Evolutionary conservation across 2,329 filamentous ascomycete species (phyloP).

Genomic region (Fusarium pseudoanthophilum): DNA sequence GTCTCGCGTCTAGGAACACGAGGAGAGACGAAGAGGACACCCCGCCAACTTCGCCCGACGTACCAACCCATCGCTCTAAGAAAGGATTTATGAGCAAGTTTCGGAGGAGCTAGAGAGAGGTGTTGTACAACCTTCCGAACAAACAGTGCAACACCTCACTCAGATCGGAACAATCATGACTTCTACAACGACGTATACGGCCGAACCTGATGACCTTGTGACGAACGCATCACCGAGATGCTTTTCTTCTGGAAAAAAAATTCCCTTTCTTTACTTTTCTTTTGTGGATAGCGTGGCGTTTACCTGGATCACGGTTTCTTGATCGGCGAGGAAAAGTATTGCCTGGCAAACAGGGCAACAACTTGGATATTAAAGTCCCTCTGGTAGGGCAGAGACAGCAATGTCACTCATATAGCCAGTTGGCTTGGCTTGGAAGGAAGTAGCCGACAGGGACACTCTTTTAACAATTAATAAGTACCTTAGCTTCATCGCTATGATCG

Average conservation of each 20-base stretch:
- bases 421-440: conserved; percentile 18
- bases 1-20: conserved; percentile 46
- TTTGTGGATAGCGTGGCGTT: conserved; percentile 41
- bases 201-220: conserved; percentile 31
- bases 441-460: conserved; percentile 30
- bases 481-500: conserved; percentile 36
- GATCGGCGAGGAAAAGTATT: background rate
- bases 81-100: conserved; percentile 43
- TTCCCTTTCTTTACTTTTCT: conserved; percentile 9
- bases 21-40: conserved; percentile 48
- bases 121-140: conserved; percentile 6
- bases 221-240: conserved; percentile 35
- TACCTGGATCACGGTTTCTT: conserved; percentile 5
- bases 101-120: conserved; percentile 37
- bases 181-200: conserved; percentile 34
- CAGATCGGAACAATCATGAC: conserved; percentile 22
- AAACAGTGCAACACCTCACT: conserved; percentile 16
- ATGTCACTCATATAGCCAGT: conserved; percentile 18
- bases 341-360: conserved; percentile 13
- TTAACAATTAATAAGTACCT: conserved; percentile 40
- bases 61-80: conserved; percentile 44
- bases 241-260: conserved; percentile 1
- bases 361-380: conserved; percentile 32
- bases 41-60: conserved; percentile 51
- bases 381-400: conserved; percentile 39